Evolutionary conservation across 2,329 filamentous ascomycete species (phyloP), one percentile per base, ranked within the genome.

Genomic region (Xylaria sp.): DNA sequence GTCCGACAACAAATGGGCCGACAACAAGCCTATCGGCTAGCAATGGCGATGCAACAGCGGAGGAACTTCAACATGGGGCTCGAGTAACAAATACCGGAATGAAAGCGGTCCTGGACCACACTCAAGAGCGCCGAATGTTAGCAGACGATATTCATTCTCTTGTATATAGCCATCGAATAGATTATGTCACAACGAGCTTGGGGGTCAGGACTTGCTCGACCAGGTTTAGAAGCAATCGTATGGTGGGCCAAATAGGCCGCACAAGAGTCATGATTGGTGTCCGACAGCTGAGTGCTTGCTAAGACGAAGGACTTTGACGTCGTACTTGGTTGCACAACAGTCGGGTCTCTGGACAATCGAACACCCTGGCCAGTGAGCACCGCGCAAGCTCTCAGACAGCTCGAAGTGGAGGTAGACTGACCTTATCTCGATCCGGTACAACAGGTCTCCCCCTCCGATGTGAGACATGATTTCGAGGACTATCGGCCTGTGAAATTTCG

Each of bases 251-350:
- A 56, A 43, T 49, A 55, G 52, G 67, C 70, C 68, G 72, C 70
- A 58, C 73, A 69, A 70, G 56, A 64, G 61, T 41, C 66, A 66
- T 75, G 75, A 75, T 72, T 75, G 74, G 75, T 63, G 72, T 62
- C 46, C 46, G 59, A 43, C 62, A 59, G 69, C 71, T 68, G 72
- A 62, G 68, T 67, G 69, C 72, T 75, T 71, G 71, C 71, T 74
- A 62, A 71, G 72, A 74, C 72, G 64, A 72, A 73, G 70, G 73
- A 72, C 68, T 68, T 66, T 71, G 31, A 68, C 71, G 67, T 72
- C 64, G 72, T 76, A 51, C 64, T 55, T 36, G 54, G 78, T 79
- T 74, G 70, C 77, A 79, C 77, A 65, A 68, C 76, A 73, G 73
- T 69, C 69, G 69, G 70, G 72, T 76, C 69, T 72, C 73, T 60